These are phyloP conservation scores for Zymoseptoria crescenta DNA, from an alignment of 2,329 filamentous ascomycete genomes.

Conservation along the genomic window DNA sequence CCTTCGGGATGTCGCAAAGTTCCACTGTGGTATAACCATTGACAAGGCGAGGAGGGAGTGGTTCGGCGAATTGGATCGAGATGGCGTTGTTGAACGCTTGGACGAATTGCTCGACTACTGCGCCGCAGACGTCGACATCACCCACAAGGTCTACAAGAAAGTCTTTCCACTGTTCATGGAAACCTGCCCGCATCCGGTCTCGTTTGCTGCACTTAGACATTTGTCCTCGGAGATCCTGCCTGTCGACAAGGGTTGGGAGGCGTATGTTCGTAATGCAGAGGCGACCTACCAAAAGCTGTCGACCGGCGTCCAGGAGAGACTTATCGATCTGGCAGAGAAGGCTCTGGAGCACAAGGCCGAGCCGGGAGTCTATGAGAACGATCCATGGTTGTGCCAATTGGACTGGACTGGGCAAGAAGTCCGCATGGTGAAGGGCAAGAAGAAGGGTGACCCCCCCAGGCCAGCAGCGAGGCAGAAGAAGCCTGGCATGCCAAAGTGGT, in stretches of 20 bases:
- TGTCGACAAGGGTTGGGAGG: slow-evolving; percentile 78
- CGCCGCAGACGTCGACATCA: slow-evolving; percentile 86
- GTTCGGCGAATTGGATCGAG: slow-evolving; percentile 73
- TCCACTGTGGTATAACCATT: slow-evolving; percentile 84
- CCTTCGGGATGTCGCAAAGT: slow-evolving; percentile 87
- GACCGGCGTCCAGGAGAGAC: slow-evolving; percentile 66
- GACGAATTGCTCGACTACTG: slow-evolving; percentile 88
- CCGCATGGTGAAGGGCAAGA: slow-evolving; percentile 85
- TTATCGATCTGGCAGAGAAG: slow-evolving; percentile 65
- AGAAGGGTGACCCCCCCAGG: slow-evolving; percentile 70
- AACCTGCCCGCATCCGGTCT: slow-evolving; percentile 92
- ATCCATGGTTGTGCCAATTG: slow-evolving; percentile 87
- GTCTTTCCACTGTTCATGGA: slow-evolving; percentile 85
- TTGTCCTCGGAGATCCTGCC: slow-evolving; percentile 90
- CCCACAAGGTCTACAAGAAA: slow-evolving; percentile 86
- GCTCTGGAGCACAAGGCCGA: slow-evolving; percentile 68
- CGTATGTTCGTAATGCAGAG: slow-evolving; percentile 77
- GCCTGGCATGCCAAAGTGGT: slow-evolving; percentile 93
- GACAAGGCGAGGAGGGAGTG: slow-evolving; percentile 83
- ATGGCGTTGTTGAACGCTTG: slow-evolving; percentile 61
- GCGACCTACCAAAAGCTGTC: slow-evolving; percentile 71
- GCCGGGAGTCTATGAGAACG: slow-evolving; percentile 60
- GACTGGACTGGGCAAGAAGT: slow-evolving; percentile 94
- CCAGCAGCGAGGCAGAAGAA: slow-evolving; percentile 81
- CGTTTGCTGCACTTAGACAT: slow-evolving; percentile 87